phyloP scores from a whole-genome alignment of 768 basidiomycete species.

The Tricholoma furcatifolium region DNA sequence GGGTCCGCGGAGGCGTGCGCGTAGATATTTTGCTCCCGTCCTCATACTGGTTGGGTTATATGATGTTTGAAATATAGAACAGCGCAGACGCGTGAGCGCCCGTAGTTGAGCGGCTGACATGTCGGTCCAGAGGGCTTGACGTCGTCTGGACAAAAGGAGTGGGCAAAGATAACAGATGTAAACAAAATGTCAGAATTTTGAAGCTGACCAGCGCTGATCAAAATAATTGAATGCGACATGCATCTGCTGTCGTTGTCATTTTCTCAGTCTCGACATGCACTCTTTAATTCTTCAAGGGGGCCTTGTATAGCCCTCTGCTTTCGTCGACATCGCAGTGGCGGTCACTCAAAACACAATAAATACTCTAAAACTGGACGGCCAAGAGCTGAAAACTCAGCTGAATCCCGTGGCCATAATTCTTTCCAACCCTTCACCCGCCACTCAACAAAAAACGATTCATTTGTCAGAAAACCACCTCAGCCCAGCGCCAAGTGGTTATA shows the following conservation, averaged over 20 bases:
- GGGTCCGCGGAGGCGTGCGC: slow-evolving; percentile 77
- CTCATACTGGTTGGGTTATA: slow-evolving; percentile 83
- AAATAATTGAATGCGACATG: slow-evolving; percentile 4
- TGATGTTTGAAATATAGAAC: slow-evolving; percentile 79
- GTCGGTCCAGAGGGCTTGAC: not conserved
- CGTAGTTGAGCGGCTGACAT: slow-evolving; percentile 50
- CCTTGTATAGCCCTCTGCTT: slow-evolving; percentile 12
- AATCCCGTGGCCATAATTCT: not conserved
- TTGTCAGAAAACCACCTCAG: no score
- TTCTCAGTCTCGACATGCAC: slow-evolving; percentile 16
- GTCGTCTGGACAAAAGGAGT: not conserved
- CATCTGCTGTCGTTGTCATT: slow-evolving; percentile 16
- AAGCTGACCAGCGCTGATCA: not conserved
- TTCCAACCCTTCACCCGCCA: not conserved
- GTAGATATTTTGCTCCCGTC: slow-evolving; percentile 91
- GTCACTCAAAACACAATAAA: not conserved
- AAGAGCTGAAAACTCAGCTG: not conserved
- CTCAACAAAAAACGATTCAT: no score
- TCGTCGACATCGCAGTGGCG: slow-evolving; percentile 1
- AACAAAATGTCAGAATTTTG: slow-evolving; percentile 13
- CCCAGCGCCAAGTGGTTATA: no score
- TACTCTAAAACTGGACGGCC: not conserved
- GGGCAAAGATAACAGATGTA: slow-evolving; percentile 6
- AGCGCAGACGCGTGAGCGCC: slow-evolving; percentile 62
- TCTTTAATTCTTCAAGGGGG: slow-evolving; percentile 11